Conservation (phyloP, 805 yeast genomes). For the Kuraishia floccosa region DNA sequence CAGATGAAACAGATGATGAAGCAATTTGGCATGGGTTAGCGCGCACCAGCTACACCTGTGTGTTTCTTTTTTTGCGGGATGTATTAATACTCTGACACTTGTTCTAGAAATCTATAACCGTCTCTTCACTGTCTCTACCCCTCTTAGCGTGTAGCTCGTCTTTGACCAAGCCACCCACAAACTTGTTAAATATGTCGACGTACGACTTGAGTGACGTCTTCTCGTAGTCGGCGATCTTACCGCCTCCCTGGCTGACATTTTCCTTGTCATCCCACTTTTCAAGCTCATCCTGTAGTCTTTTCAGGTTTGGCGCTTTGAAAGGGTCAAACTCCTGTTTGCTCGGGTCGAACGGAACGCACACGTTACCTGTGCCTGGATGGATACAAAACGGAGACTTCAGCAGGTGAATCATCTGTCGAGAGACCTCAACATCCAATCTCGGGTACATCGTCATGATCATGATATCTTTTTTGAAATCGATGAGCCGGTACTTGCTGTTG, state of each 20-base stretch:
- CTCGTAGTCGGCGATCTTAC: constrained; percentile 34
- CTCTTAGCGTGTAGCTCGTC: constrained; percentile 37
- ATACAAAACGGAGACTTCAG: constrained; percentile 94
- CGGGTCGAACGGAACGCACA: constrained; percentile 82
- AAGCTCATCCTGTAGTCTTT: constrained; percentile 51
- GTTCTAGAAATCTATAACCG: too few relatives aligned
- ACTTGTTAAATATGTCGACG: constrained; percentile 51
- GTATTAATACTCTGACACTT: background rate
- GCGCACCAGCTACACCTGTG: too few relatives aligned
- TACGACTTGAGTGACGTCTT: constrained; percentile 64
- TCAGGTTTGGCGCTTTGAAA: constrained; percentile 64
- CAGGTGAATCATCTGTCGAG: constrained; percentile 81
- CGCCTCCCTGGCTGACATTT: constrained; percentile 10
- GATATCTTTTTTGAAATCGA: constrained; percentile 66
- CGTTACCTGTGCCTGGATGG: constrained; percentile 91
- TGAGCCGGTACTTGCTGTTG: constrained; percentile 7
- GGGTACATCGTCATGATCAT: constrained; percentile 80
- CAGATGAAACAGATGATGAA: constrained; percentile 45
- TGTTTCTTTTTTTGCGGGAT: background rate
- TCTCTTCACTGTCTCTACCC: constrained; percentile 19
- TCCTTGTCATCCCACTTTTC: constrained; percentile 35
- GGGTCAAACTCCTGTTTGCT: constrained; percentile 55
- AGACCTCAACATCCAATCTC: constrained; percentile 85
- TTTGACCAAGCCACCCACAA: constrained; percentile 44
- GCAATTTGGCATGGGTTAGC: constrained; percentile 58